Base-by-base conservation (phyloP, 2,329 filamentous ascomycete genomes). In the Chaetomium sp. region DNA sequence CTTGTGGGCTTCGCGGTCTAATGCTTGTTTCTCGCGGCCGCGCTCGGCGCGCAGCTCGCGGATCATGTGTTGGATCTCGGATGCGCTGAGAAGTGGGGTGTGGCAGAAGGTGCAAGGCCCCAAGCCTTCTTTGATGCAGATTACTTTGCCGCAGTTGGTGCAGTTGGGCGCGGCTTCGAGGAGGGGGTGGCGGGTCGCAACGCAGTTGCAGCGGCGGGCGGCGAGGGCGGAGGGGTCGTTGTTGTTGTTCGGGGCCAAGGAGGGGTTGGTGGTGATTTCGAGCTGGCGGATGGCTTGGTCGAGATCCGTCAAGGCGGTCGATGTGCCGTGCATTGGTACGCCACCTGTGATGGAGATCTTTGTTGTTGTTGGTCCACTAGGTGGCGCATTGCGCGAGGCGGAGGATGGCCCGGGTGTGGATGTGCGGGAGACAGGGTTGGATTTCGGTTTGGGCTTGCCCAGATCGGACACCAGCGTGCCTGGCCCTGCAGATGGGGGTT, bases 101-200 rank as follows among this genome's bases (percentile, higher is more conserved):
- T 85, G 84, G 73, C 94, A 99, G 67, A 89, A 96, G 0, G 92
- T 96, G 70, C 94, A 99, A 0, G 92, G 92, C 0, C 92, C 92
- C 0, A 97, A 78, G 0, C 94, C 94, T 71, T 99, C 91, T 66
- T 94, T 91, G 32, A 95, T 84, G 69, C 94, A 99, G 53, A 97
- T 86, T 10, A 99, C 90, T 69, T 97, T 97, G 57, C 94, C 94
- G 65, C 94, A 99, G 45, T 81, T 86, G 12, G 95, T 74, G 68
- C 94, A 99, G 69, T 97, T 99, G 0, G 94, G 94, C 0, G 91
- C 91, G 0, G 92, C 91, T n/a, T 83, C 83, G 45, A 96, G 86
- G 2, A 97, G 80, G 0, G 92, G 89, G 69, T 99, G 94, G 1
- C 89, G 82, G 0, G 88, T 85, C 0, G 89, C 94, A 66, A 95